A percentile compares a stretch with the other conserved stretches of the same genome.
phyloP scores from a whole-genome alignment of 1,139 yeast genomes.

The Ogataea hybrid region DNA sequence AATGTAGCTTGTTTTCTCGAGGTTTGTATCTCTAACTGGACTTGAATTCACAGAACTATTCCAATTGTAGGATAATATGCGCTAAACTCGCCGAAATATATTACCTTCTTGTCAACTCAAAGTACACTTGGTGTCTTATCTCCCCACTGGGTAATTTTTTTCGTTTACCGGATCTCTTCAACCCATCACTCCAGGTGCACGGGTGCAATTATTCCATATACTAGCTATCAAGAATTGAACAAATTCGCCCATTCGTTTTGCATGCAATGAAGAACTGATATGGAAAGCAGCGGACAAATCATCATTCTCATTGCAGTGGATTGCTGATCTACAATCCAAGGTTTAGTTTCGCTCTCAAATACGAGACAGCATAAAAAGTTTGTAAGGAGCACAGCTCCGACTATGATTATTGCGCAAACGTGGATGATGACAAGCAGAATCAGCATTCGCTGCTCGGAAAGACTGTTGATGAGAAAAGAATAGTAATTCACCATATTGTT shows the following conservation, averaged over 20 bases:
- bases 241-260: constrained; percentile 16
- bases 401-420: constrained; percentile 15
- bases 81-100: neutral
- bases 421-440: constrained; percentile 12
- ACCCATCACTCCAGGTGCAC: constrained; percentile 7
- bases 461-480: neutral
- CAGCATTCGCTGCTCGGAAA: neutral
- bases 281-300: constrained; percentile 15
- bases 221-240: constrained; percentile 8
- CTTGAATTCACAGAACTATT: neutral
- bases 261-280: constrained; percentile 15
- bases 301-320: constrained; percentile 7
- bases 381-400: constrained; percentile 21
- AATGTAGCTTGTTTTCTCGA: constrained; percentile 7
- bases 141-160: constrained; percentile 8
- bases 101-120: neutral
- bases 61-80: neutral
- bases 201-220: neutral
- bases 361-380: constrained; percentile 14
- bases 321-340: constrained; percentile 17
- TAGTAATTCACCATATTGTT: constrained; percentile 17
- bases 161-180: constrained; percentile 10
- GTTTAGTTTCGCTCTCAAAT: constrained; percentile 8
- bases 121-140: constrained; percentile 7
- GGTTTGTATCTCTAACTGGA: neutral